Percentiles rank a stretch among this genome's conserved stretches.
Conservation (phyloP, 2,329 filamentous ascomycete genomes). For the Rhinocladiella mackenziei region DNA sequence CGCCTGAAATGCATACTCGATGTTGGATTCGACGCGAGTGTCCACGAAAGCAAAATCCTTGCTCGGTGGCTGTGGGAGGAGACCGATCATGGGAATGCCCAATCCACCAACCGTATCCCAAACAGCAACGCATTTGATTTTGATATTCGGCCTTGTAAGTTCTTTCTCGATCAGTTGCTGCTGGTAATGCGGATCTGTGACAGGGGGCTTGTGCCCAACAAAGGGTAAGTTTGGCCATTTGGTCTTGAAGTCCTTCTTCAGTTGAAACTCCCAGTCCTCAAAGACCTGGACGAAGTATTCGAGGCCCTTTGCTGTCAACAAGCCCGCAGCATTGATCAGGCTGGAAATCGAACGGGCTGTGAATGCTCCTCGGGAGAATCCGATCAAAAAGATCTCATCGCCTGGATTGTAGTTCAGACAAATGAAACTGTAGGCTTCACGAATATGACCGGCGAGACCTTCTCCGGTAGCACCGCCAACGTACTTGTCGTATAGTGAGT, state of each 20-base stretch:
- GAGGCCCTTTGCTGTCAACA: slow-evolving; percentile 31
- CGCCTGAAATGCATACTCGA: slow-evolving; percentile 36
- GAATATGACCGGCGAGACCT: slow-evolving; percentile 29
- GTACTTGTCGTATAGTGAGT: slow-evolving; percentile 29
- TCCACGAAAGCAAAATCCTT: slow-evolving; percentile 35
- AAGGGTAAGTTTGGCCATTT: slow-evolving; percentile 29
- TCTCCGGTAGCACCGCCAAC: slow-evolving; percentile 31
- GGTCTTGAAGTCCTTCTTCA: slow-evolving; percentile 22
- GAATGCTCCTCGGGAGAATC: slow-evolving; percentile 39
- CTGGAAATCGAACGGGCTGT: slow-evolving; percentile 37
- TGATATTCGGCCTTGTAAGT: slow-evolving; percentile 25
- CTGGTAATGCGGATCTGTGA: slow-evolving; percentile 24
- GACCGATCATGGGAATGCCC: slow-evolving; percentile 32
- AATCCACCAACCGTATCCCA: slow-evolving; percentile 37
- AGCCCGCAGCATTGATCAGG: slow-evolving; percentile 35
- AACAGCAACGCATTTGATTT: slow-evolving; percentile 34
- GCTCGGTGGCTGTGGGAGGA: slow-evolving; percentile 26
- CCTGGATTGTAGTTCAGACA: slow-evolving; percentile 36
- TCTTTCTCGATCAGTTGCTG: slow-evolving; percentile 22
- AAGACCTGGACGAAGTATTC: slow-evolving; percentile 28
- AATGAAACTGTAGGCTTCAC: slow-evolving; percentile 33
- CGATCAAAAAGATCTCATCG: slow-evolving; percentile 38
- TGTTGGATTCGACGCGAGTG: slow-evolving; percentile 32
- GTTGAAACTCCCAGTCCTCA: slow-evolving; percentile 31
- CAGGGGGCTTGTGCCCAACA: slow-evolving; percentile 22